Evolutionary conservation across 495 filamentous ascomycete genomes (phyloP).

Genomic region (Penicillium salamii): DNA sequence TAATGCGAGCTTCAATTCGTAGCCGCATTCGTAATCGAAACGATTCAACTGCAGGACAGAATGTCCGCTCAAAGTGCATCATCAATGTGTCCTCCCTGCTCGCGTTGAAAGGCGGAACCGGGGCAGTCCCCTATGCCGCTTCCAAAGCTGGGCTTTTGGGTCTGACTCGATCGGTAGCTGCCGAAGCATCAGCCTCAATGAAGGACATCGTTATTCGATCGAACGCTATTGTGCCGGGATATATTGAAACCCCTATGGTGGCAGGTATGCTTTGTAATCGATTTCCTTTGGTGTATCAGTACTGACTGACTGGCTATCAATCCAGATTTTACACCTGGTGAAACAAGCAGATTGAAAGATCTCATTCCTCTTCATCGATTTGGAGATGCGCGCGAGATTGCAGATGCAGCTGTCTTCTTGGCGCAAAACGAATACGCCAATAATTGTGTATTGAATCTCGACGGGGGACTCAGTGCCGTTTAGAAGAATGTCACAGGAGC

Average conservation of each 20-base stretch:
- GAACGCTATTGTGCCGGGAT: slow-evolving; percentile 82
- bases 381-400: slow-evolving; percentile 66
- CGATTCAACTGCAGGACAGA: slow-evolving; percentile 1
- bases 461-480: slow-evolving; percentile 73
- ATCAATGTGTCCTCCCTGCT: slow-evolving; percentile 79
- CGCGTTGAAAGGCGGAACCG: slow-evolving; percentile 58
- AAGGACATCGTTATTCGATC: slow-evolving; percentile 55
- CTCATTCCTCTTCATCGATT: slow-evolving; percentile 68
- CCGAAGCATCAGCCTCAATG: slow-evolving; percentile 49
- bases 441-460: slow-evolving; percentile 82
- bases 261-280: slow-evolving; percentile 61
- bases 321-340: slow-evolving; percentile 35
- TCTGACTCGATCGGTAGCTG: slow-evolving; percentile 67
- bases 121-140: slow-evolving; percentile 72
- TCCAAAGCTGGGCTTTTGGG: slow-evolving; percentile 78
- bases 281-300: too few species aligned
- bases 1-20: slow-evolving; percentile 47
- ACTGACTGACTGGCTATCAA: background rate
- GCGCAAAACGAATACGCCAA: slow-evolving; percentile 76
- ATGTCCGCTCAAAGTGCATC: slow-evolving; percentile 52
- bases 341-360: slow-evolving; percentile 32
- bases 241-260: slow-evolving; percentile 78
- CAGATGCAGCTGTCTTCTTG: slow-evolving; percentile 78
- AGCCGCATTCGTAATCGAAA: slow-evolving; percentile 30
- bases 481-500: slow-evolving; percentile 21